Base-by-base conservation (phyloP, 371 early-diverging fungal species). In the Rhizopus microsporus region DNA sequence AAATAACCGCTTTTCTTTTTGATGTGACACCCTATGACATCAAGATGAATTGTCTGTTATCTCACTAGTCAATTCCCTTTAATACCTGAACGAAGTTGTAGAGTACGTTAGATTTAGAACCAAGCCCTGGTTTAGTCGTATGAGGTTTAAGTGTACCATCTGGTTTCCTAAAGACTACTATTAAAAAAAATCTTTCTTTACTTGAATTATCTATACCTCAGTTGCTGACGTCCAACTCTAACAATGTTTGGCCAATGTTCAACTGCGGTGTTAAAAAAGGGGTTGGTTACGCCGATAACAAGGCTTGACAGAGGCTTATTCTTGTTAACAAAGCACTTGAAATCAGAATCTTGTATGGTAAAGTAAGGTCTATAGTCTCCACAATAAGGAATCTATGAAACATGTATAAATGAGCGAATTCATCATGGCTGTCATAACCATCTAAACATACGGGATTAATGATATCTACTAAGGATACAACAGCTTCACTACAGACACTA, bases 291-390 rank as follows among this genome's bases (percentile, higher is more conserved):
- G 15, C 98, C 98, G 12, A 94, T 68, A 4, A 98, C 73, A 17
- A 95, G 78, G 58, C 89, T 93, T 12, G 88, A 85, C n/a, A 90
- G 82, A n/a, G 93, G 88, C 62, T 79, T 66, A 38, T 75, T 81
- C 51, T 88, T 84, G 51, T 77, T 86, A 5, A 88, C 86, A 60
- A 90, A 82, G 13, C 80, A 71, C 58, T 88, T 87, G 59, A 95
- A 91, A 66, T 98, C 98, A 0, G 93, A 77, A 67, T 96, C 97
- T 67, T 96, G 96, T 47, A 98, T 92, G 0, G 98, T 98, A 58
- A 97, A 92, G 60, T 96, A 98, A 29, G 97, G 97, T 23, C 97
- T 86, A 64, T 86, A 95, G 70, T 96, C 96, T 23, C 97, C 97
- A 56, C 95, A 96, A 69, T 93, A 96, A 16, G 90, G 90, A 46